Evolutionary conservation across 768 basidiomycete species (phyloP), one percentile per base, ranked within the genome.

Genomic region (Lactarius deliciosus): DNA sequence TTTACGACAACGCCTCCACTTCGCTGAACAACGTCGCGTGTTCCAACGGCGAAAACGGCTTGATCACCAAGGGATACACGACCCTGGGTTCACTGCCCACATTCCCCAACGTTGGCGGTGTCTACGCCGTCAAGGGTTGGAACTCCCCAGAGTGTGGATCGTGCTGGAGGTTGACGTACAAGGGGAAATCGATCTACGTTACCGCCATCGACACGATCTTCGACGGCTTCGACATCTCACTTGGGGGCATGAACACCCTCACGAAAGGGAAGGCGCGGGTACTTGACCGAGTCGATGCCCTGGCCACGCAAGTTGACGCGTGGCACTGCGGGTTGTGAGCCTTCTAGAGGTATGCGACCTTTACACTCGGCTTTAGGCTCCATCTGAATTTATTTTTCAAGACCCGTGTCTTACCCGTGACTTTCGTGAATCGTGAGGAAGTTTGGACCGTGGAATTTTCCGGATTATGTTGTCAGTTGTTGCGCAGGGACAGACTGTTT

Each of bases 221-320:
- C 3, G 68, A 67, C 0, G 81, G 79, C 8, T 86, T 85, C 70
- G 84, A 83, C 63, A 73, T 87, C 36, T 80, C 84, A 0, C 70
- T 80, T 69, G 75, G 71, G n/a, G 85, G 85, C 30, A 83, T 87
- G 84, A 81, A 87, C 66, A 69, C 69, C 18, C 73, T 87, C 67
- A 87, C 86, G 16, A 41, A 57, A 32, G 58, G 63, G 32, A 18
- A 64, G 13, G 66, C 66, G 32, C 30, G 18, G 53, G 10, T 10
- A 10, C n/a, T 64, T 20, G 63, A 47, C 36, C 20, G 0, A 9
- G 30, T 68, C 43, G 11, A 56, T 18, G 65, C 38, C 11, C 4
- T 36, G 7, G 55, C 57, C 32, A 32, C 10, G 40, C 61, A 61
- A 34, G 55, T 56, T 18, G 55, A 18, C 16, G 5, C 2, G 34